These are phyloP conservation scores for Dendrostoma leiphaemia DNA, from an alignment of 2,329 filamentous ascomycete genomes.

Conservation along the genomic window DNA sequence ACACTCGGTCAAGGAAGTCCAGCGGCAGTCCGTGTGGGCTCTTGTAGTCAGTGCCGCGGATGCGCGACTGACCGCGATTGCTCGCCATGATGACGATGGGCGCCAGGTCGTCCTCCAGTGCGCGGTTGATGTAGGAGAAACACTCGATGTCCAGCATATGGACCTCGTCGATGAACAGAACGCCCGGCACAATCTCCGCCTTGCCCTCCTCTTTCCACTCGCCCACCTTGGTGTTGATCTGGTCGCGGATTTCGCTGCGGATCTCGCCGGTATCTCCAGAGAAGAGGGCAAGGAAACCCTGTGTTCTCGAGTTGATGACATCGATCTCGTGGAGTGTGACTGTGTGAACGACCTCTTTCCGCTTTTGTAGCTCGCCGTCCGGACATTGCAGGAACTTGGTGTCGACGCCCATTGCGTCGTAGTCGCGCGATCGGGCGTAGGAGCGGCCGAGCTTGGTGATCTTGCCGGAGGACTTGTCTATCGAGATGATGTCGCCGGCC, in stretches of 20 bases:
- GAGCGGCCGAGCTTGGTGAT: slow-evolving; percentile 96
- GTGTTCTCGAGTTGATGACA: slow-evolving; percentile 98
- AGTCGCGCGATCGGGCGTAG: slow-evolving; percentile 92
- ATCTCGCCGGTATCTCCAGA: slow-evolving; percentile 98
- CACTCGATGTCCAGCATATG: slow-evolving; percentile 99
- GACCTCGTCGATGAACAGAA: slow-evolving; percentile 97
- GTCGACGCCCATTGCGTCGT: slow-evolving; percentile 98
- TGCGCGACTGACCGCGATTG: slow-evolving; percentile 88
- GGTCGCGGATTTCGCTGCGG: slow-evolving; percentile 91
- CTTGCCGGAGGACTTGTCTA: slow-evolving; percentile 97
- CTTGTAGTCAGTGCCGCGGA: slow-evolving; percentile 89
- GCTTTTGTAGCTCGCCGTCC: slow-evolving; percentile 94
- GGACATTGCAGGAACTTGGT: slow-evolving; percentile 98
- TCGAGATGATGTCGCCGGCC: slow-evolving; percentile 96
- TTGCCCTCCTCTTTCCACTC: slow-evolving; percentile 99
- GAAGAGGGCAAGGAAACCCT: slow-evolving; percentile 95
- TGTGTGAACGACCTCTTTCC: slow-evolving; percentile 95
- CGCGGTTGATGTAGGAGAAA: slow-evolving; percentile 97
- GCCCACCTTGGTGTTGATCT: slow-evolving; percentile 98
- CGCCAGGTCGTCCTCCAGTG: slow-evolving; percentile 89
- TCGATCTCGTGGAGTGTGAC: slow-evolving; percentile 98
- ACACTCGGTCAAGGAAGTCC: slow-evolving; percentile 92
- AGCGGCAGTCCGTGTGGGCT: slow-evolving; percentile 92
- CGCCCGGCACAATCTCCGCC: slow-evolving; percentile 94
- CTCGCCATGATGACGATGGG: slow-evolving; percentile 99